Percentiles rank a stretch among this genome's conserved stretches.
These are phyloP conservation scores for Ulmus americana DNA, from an alignment of 331 rosid species.

Conservation along the genomic window DNA sequence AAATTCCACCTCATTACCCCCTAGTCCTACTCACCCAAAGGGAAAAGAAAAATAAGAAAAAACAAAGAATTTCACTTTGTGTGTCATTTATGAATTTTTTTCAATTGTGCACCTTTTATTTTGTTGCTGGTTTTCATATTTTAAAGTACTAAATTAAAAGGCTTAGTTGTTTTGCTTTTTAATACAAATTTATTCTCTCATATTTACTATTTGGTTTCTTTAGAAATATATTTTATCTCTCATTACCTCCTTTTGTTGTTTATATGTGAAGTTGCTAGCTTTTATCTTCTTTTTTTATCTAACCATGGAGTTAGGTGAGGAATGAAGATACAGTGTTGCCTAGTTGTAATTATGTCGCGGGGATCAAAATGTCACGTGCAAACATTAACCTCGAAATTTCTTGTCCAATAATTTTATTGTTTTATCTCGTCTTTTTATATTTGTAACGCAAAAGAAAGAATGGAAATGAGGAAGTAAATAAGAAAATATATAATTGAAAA, in stretches of 20 bases:
- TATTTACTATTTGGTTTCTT: neutral
- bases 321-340: neutral
- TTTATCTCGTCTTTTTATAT: neutral
- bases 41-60: neutral
- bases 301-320: neutral
- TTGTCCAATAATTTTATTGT: neutral
- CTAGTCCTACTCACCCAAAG: neutral
- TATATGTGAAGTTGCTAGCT: too few species aligned
- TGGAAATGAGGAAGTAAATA: too few species aligned
- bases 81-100: neutral
- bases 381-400: neutral
- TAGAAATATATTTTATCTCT: neutral
- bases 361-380: constrained; percentile 1
- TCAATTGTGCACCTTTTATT: neutral
- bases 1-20: neutral
- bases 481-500: neutral
- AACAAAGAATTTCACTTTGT: neutral
- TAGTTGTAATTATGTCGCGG: neutral
- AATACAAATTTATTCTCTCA: neutral
- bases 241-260: too few species aligned
- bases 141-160: too few species aligned
- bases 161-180: neutral
- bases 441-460: too few species aligned
- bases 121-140: neutral
- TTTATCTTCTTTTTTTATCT: neutral